Conservation (phyloP, 2,329 filamentous ascomycete genomes). For the Pseudocercospora vitis region DNA sequence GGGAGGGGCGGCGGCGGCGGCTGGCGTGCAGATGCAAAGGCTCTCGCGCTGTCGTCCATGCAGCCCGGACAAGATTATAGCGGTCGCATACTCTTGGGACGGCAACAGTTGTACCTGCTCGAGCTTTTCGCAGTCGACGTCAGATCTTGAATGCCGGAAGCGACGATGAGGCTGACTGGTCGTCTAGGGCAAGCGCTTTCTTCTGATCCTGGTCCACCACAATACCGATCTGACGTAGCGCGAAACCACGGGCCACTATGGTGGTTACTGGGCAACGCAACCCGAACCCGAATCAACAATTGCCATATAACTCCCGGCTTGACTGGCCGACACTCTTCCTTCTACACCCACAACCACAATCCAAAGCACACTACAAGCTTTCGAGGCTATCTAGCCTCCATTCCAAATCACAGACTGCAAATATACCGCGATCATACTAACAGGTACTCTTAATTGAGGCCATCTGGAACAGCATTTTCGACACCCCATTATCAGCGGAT, state of each 20-base stretch:
- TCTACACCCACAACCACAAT: constrained; percentile 30
- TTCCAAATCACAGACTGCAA: constrained; percentile 39
- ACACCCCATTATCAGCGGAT: constrained; percentile 38
- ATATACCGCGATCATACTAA: constrained; percentile 41
- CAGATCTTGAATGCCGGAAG: neutral
- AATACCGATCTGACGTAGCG: too few species aligned
- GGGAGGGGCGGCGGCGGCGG: constrained; percentile 4
- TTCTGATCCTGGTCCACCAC: constrained; percentile 1
- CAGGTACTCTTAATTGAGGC: constrained; percentile 40
- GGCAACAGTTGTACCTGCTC: neutral
- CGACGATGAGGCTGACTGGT: neutral
- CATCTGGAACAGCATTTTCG: constrained; percentile 34
- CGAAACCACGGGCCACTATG: neutral
- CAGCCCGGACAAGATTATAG: neutral
- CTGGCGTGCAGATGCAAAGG: neutral
- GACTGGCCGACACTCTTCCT: constrained; percentile 12
- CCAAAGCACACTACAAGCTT: constrained; percentile 19
- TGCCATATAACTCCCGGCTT: constrained; percentile 13
- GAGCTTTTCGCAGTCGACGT: neutral
- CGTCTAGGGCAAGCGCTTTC: neutral
- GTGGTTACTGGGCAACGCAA: constrained; percentile 1
- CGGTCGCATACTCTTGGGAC: constrained; percentile 11
- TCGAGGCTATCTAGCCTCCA: constrained; percentile 29
- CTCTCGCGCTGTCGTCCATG: neutral
- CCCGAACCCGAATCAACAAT: neutral